phyloP scores from a whole-genome alignment of 805 yeast species.

The Ascoidea asiatica region DNA sequence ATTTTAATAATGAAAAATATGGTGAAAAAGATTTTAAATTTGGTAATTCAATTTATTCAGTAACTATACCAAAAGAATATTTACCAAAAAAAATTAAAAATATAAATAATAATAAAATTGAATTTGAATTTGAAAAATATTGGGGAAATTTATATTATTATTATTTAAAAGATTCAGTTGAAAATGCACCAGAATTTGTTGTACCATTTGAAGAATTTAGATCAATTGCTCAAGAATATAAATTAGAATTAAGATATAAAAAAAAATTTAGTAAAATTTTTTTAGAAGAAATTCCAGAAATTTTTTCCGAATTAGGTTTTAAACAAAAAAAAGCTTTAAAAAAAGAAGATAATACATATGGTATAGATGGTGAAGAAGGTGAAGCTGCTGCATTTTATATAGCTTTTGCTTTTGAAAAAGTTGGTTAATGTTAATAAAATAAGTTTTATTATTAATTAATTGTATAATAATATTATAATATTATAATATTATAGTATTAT shows the following conservation, averaged over 20 bases:
- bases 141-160: conserved; percentile 79
- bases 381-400: conserved; percentile 84
- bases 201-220: conserved; percentile 88
- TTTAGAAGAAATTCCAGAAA: conserved; percentile 61
- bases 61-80: conserved; percentile 33
- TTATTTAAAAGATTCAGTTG: conserved; percentile 84
- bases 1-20: background rate
- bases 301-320: conserved; percentile 43
- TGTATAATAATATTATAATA: background rate
- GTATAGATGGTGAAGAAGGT: conserved; percentile 79
- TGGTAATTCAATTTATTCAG: conserved; percentile 79
- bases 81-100: conserved; percentile 66
- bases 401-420: conserved; percentile 70
- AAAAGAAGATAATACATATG: conserved; percentile 68
- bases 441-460: background rate
- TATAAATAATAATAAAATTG: conserved; percentile 56
- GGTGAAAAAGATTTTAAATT: conserved; percentile 29
- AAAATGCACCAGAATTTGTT: conserved; percentile 91
- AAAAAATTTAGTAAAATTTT: conserved; percentile 75
- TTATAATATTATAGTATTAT: too few relatives aligned
- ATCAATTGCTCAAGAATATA: conserved; percentile 72
- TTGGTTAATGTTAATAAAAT: conserved; percentile 16
- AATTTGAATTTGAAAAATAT: background rate
- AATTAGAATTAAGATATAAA: conserved; percentile 55
- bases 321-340: conserved; percentile 55